Evolutionary conservation across 1,284 basidiomycete genomes (phyloP), one percentile per base, ranked within the genome.

Genomic region (Anthracocystis walkeri): DNA sequence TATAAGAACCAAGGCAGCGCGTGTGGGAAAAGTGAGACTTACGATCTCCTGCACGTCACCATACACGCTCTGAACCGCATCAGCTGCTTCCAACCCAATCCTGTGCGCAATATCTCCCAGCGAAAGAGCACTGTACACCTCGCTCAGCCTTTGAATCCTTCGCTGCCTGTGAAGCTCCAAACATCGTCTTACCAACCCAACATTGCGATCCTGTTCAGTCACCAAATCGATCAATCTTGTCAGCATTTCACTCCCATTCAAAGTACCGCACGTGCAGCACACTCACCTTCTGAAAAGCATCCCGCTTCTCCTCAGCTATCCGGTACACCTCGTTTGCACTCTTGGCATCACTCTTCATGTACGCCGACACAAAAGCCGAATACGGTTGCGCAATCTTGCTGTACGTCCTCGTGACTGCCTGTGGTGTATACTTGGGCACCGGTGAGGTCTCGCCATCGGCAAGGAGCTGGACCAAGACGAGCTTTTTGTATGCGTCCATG

Each of bases 401-500:
- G 51, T 64, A 57, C 44, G 46, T 58, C 53, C 53, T 71, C 31
- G 49, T 58, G 46, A 76, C 53, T 38, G 33, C 48, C 16, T 62
- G 44, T n/a, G 54, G 59, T 12, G 52, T 55, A 29, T 69, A 76
- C 44, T 80, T 75, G 35, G 67, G 56, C 33, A 46, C 53, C 0
- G 64, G 50, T 6, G 56, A 58, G 2, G 53, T 62, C 54, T 90
- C 90, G 40, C 92, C 93, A 65, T 90, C 88, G 16, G 88, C 86
- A 54, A 94, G 91, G 27, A 94, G 85, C 79, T 93, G 92, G 7
- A 93, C 88, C 6, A 94, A 87, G 8, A 89, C 86, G 42, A 93
- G 86, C 86, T 94, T 93, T 87, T 95, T 95, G 81, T 91, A 87
- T 0, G 93, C 93, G 78, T 94, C 93, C 76, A 93, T 84, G 82